phyloP scores from a whole-genome alignment of 2,329 filamentous ascomycete genomes.

The Endothia cerciana region DNA sequence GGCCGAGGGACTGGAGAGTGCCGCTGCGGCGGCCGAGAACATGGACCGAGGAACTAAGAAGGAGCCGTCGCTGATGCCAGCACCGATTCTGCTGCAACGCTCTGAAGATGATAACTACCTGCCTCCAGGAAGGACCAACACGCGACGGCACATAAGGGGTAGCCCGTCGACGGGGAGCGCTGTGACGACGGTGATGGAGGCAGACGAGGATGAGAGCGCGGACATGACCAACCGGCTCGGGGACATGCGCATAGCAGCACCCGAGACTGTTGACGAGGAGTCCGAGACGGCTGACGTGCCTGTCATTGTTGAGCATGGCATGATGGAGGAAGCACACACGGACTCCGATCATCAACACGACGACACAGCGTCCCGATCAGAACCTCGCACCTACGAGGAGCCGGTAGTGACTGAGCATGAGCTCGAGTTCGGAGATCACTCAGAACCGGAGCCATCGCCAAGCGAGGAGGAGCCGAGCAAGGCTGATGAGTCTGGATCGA shows the following conservation, averaged over 20 bases:
- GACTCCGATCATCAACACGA: conserved; percentile 35
- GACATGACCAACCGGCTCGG: conserved; percentile 51
- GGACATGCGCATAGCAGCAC: conserved; percentile 50
- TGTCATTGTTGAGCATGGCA: conserved; percentile 46
- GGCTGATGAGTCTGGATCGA: conserved; percentile 10
- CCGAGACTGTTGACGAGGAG: conserved; percentile 58
- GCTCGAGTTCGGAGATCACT: conserved; percentile 22
- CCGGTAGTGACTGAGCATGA: conserved; percentile 35
- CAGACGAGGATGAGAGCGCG: conserved; percentile 72
- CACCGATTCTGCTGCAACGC: conserved; percentile 28
- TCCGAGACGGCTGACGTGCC: conserved; percentile 41
- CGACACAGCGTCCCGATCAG: conserved; percentile 24
- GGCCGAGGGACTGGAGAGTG: conserved; percentile 77
- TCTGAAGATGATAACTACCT: conserved; percentile 54
- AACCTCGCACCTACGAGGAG: neutral
- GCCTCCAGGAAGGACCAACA: conserved; percentile 67
- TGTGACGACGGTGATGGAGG: conserved; percentile 81
- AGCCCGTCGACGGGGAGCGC: conserved; percentile 79
- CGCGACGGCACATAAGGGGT: conserved; percentile 78
- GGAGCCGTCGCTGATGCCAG: conserved; percentile 36
- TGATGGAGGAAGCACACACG: conserved; percentile 22
- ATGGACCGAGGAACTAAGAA: conserved; percentile 26
- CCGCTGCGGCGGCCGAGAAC: conserved; percentile 23
- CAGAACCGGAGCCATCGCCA: conserved; percentile 11
- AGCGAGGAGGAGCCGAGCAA: conserved; percentile 32